These are phyloP conservation scores for Trypanosoma cruzi DNA, from an alignment of 208 protist species.

Conservation along the genomic window DNA sequence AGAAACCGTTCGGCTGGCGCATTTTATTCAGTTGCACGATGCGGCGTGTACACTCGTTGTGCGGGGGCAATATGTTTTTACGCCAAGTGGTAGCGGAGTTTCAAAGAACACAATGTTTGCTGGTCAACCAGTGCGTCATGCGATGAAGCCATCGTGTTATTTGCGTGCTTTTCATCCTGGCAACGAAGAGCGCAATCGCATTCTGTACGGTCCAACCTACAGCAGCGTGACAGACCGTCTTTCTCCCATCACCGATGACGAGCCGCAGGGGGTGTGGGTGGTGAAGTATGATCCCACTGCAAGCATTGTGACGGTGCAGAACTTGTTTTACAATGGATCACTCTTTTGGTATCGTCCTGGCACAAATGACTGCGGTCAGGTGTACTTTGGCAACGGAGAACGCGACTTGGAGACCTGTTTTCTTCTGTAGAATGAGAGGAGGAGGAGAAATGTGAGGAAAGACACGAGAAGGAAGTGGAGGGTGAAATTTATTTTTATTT, in stretches of 20 bases:
- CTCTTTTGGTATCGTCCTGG: slow-evolving; percentile 90
- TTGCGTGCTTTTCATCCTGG: slow-evolving; percentile 54
- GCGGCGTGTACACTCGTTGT: slow-evolving; percentile 71
- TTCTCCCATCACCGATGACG: slow-evolving; percentile 85
- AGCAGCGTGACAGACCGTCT: slow-evolving; percentile 83
- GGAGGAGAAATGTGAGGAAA: slow-evolving; percentile 5
- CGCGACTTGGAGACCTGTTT: slow-evolving; percentile 90
- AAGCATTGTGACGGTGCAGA: slow-evolving; percentile 83
- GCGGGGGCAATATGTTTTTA: slow-evolving; percentile 66
- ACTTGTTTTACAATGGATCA: slow-evolving; percentile 82
- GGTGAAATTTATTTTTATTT: background rate
- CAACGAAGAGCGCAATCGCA: slow-evolving; percentile 46
- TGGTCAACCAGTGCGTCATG: slow-evolving; percentile 76
- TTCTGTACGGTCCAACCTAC: slow-evolving; percentile 85
- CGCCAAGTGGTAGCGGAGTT: slow-evolving; percentile 22
- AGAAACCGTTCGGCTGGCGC: slow-evolving; percentile 76
- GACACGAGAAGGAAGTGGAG: background rate
- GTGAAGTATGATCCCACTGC: slow-evolving; percentile 85
- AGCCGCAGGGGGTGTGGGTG: slow-evolving; percentile 82
- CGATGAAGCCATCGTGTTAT: slow-evolving; percentile 86
- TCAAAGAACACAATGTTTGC: slow-evolving; percentile 72
- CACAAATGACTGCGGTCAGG: slow-evolving; percentile 76
- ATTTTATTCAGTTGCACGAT: slow-evolving; percentile 88
- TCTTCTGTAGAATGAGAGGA: slow-evolving; percentile 40
- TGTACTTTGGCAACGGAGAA: slow-evolving; percentile 88